Percentiles rank a stretch among this genome's conserved stretches.
Evolutionary conservation across 2,329 filamentous ascomycete genomes (phyloP).

Genomic region (Cordyceps cateniannulata): DNA sequence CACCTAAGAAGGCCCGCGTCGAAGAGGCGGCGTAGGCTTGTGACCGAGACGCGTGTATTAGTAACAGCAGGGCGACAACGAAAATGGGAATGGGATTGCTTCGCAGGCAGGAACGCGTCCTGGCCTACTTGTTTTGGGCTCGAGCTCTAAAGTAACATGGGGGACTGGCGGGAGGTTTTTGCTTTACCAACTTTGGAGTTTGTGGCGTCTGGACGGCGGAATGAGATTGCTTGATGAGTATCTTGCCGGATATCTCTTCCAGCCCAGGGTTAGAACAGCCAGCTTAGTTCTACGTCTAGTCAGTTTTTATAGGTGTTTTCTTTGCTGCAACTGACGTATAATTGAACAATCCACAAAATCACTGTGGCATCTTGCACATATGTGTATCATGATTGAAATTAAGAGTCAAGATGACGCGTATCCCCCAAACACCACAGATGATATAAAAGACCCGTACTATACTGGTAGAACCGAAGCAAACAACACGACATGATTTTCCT

Average conservation of each 20-base stretch:
- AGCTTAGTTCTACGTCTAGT: background rate
- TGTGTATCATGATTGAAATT: background rate
- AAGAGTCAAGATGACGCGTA: background rate
- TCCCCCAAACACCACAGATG: background rate
- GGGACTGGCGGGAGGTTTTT: background rate
- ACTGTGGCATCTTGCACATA: background rate
- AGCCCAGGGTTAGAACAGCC: background rate
- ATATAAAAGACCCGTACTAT: background rate
- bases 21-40: constrained; percentile 23
- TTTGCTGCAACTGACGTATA: background rate
- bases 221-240: background rate
- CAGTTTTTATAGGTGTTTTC: background rate
- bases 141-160: background rate
- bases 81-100: background rate
- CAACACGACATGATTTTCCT: background rate
- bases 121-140: background rate
- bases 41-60: background rate
- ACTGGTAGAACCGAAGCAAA: background rate
- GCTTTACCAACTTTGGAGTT: constrained; percentile 1
- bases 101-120: background rate
- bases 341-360: background rate
- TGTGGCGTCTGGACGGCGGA: constrained; percentile 9
- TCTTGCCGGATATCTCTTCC: background rate
- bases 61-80: too few species aligned
- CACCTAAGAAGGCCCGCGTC: constrained; percentile 49